Conservation (phyloP, 768 basidiomycete genomes). For the Crassisporium funariophilum region DNA sequence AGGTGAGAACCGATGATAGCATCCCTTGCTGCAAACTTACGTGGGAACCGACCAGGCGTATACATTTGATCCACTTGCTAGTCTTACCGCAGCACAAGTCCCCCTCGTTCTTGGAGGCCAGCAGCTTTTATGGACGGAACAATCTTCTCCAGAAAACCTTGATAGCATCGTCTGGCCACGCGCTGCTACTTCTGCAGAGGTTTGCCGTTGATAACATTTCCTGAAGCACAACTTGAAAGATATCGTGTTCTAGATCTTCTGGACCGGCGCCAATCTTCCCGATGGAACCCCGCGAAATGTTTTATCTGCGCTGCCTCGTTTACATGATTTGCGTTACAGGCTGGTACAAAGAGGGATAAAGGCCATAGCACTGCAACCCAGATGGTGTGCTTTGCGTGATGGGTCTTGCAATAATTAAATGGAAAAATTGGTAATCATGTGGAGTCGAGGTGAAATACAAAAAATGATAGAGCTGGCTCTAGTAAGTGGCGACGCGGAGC, state of each 20-base stretch:
- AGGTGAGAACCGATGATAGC: conserved; percentile 37
- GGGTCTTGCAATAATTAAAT: conserved; percentile 47
- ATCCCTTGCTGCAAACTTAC: background rate
- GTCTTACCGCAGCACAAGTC: too few relatives aligned
- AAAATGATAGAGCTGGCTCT: background rate
- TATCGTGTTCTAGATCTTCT: conserved; percentile 51
- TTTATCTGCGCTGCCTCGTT: conserved; percentile 55
- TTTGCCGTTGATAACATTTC: conserved; percentile 6
- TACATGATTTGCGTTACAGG: conserved; percentile 66
- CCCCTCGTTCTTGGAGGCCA: conserved; percentile 45
- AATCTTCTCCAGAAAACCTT: conserved; percentile 66
- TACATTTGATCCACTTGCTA: conserved; percentile 78
- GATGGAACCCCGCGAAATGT: conserved; percentile 42
- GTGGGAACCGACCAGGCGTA: conserved; percentile 53
- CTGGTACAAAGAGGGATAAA: conserved; percentile 62
- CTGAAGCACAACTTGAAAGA: background rate
- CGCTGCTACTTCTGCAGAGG: conserved; percentile 69
- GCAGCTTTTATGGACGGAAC: conserved; percentile 75
- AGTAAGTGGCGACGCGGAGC: too few relatives aligned
- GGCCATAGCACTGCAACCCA: conserved; percentile 65
- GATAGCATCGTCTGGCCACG: conserved; percentile 75
- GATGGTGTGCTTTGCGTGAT: conserved; percentile 72
- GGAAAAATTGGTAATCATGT: background rate
- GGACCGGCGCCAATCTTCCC: conserved; percentile 56
- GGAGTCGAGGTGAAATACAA: too few relatives aligned